phyloP scores from a whole-genome alignment of 2,329 filamentous ascomycete species.

The Colletotrichum tanaceti region DNA sequence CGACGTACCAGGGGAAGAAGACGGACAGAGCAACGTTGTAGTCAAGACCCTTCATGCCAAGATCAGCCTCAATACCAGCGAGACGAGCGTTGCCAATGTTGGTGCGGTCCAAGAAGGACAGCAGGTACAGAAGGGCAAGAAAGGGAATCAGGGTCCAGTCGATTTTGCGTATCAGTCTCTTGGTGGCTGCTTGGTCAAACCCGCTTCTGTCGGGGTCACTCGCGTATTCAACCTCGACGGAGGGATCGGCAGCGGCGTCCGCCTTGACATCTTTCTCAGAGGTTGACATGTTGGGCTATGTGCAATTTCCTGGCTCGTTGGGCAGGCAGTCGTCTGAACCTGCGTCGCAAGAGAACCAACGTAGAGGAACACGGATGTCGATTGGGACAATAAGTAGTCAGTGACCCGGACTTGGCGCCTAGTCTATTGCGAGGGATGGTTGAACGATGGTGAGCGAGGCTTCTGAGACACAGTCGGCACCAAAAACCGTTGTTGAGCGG shows the following conservation, averaged over 20 bases:
- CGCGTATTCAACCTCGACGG: conserved; percentile 40
- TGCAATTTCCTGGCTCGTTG: neutral
- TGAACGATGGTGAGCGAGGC: conserved; percentile 6
- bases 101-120: conserved; percentile 64
- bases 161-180: conserved; percentile 63
- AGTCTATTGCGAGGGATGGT: neutral
- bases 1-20: conserved; percentile 66
- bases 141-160: conserved; percentile 69
- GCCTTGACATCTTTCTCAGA: conserved; percentile 39
- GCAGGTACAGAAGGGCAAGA: conserved; percentile 63
- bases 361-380: too few relatives aligned
- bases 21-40: conserved; percentile 69
- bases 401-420: neutral
- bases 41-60: conserved; percentile 64
- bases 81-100: conserved; percentile 61
- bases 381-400: neutral
- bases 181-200: conserved; percentile 56
- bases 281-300: conserved; percentile 23
- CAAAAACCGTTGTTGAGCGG: neutral
- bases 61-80: conserved; percentile 51
- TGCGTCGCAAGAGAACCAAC: neutral
- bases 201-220: conserved; percentile 41
- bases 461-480: conserved; percentile 13
- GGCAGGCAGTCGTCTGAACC: neutral
- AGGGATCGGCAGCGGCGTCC: conserved; percentile 29